A percentile compares a stretch with the other conserved stretches of the same genome.
phyloP scores from a whole-genome alignment of 257 asterid genomes.

The Solanum medicagineum region DNA sequence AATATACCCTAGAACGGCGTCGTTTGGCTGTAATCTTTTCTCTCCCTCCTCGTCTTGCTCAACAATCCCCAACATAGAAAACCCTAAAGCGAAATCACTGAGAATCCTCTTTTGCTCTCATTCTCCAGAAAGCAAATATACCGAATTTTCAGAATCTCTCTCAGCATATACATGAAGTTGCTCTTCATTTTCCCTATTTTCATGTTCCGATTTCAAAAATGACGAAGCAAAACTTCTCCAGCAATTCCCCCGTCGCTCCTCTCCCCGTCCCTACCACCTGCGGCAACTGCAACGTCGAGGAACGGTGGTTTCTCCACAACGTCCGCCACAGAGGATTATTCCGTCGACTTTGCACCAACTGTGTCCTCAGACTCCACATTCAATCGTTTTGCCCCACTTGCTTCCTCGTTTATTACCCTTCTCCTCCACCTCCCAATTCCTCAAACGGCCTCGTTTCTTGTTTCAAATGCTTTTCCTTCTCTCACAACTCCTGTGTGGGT shows the following conservation, averaged over 20 bases:
- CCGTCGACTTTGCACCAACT: conserved; percentile 77
- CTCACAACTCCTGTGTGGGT: conserved; percentile 59
- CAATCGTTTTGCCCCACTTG: conserved; percentile 84
- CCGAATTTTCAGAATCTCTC: neutral
- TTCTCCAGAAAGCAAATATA: neutral
- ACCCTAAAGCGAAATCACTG: neutral
- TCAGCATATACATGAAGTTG: neutral
- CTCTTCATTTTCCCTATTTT: neutral
- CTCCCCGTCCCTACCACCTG: conserved; percentile 23
- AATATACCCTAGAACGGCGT: neutral
- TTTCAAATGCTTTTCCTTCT: conserved; percentile 49
- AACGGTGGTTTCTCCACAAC: conserved; percentile 58
- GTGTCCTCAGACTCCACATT: conserved; percentile 78
- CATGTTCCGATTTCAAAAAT: conserved; percentile 1
- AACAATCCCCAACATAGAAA: neutral
- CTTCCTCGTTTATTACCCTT: conserved; percentile 35
- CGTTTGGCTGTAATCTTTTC: neutral
- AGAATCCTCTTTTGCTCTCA: neutral
- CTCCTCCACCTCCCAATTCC: conserved; percentile 27
- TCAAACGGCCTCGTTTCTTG: conserved; percentile 41
- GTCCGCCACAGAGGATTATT: conserved; percentile 56
- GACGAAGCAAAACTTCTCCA: conserved; percentile 19
- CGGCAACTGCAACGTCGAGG: conserved; percentile 50
- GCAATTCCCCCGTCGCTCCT: conserved; percentile 4
- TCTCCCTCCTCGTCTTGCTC: neutral